Evolutionary conservation across 371 early-diverging fungal species (phyloP).

Genomic region (Encephalitozoon intestinalis): DNA sequence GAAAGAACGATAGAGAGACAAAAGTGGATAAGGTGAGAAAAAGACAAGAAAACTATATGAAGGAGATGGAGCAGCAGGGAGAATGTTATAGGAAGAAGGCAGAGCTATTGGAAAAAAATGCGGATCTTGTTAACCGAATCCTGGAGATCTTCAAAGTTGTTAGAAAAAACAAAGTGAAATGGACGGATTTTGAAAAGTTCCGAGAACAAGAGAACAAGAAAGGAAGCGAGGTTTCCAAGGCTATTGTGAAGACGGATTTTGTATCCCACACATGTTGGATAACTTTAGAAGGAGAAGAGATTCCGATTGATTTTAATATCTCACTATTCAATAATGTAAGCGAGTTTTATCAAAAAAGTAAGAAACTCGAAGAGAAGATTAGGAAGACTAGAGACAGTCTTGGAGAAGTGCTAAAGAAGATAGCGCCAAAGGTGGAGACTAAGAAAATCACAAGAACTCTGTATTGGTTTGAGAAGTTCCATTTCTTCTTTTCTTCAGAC

Average conservation of each 20-base stretch:
- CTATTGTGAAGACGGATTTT: constrained; percentile 54
- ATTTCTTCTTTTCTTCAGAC: constrained; percentile 85
- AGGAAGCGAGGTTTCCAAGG: constrained; percentile 35
- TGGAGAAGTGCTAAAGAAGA: constrained; percentile 44
- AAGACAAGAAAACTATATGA: constrained; percentile 49
- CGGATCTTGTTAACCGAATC: constrained; percentile 34
- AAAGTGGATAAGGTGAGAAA: constrained; percentile 45
- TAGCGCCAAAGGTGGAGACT: constrained; percentile 27
- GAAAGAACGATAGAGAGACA: constrained; percentile 15
- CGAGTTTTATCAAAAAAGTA: constrained; percentile 49
- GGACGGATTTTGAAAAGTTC: constrained; percentile 58
- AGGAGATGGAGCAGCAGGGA: constrained; percentile 38
- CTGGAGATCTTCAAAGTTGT: constrained; percentile 43
- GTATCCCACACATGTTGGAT: constrained; percentile 48
- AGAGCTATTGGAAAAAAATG: constrained; percentile 42
- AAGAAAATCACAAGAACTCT: constrained; percentile 65
- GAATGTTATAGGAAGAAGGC: constrained; percentile 1
- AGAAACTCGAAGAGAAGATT: constrained; percentile 56
- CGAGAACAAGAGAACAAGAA: constrained; percentile 49
- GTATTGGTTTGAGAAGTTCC: constrained; percentile 97
- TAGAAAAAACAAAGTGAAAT: constrained; percentile 50
- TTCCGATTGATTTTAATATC: constrained; percentile 31
- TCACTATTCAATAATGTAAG: constrained; percentile 39
- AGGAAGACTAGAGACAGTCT: constrained; percentile 52
- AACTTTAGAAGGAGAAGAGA: constrained; percentile 12